These are phyloP conservation scores for Mycena albidolilacea DNA, from an alignment of 768 basidiomycete genomes.

Conservation along the genomic window DNA sequence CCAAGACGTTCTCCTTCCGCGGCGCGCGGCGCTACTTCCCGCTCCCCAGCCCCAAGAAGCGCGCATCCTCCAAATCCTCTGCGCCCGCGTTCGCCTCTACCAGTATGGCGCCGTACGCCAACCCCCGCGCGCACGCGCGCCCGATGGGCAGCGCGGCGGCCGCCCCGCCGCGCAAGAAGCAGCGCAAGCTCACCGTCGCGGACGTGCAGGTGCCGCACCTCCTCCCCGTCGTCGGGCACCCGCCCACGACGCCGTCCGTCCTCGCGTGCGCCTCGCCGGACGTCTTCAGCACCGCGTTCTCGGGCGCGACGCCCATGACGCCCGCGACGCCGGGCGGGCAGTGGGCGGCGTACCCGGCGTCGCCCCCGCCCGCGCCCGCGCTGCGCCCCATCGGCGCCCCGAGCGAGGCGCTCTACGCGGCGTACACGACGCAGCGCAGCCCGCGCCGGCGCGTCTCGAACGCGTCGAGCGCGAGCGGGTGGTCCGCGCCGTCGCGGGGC, in stretches of 20 bases:
- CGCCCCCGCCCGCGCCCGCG: background rate
- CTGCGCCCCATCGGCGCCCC: too few species aligned
- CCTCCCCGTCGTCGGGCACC: conserved; percentile 7
- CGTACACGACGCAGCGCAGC: conserved; percentile 10
- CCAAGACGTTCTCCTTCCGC: conserved; percentile 42
- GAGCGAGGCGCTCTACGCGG: background rate
- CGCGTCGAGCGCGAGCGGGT: background rate
- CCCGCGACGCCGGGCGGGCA: background rate
- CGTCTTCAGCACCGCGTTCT: background rate
- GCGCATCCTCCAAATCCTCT: conserved; percentile 13
- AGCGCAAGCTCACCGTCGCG: conserved; percentile 1
- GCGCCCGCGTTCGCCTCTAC: conserved; percentile 23
- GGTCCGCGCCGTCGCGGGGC: background rate
- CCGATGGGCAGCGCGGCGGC: too few species aligned
- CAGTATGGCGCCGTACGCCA: background rate
- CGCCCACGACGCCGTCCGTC: background rate
- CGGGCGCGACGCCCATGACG: background rate
- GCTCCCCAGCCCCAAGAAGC: conserved; percentile 13
- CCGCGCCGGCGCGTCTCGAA: conserved; percentile 7
- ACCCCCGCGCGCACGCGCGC: background rate
- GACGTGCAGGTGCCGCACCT: background rate
- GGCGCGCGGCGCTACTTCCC: conserved; percentile 43
- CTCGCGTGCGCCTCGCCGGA: conserved; percentile 6
- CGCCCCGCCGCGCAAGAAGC: background rate
- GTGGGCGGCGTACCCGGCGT: conserved; percentile 7